Evolutionary conservation across 768 basidiomycete genomes (phyloP).

Genomic region (Leucocoprinus birnbaumii): DNA sequence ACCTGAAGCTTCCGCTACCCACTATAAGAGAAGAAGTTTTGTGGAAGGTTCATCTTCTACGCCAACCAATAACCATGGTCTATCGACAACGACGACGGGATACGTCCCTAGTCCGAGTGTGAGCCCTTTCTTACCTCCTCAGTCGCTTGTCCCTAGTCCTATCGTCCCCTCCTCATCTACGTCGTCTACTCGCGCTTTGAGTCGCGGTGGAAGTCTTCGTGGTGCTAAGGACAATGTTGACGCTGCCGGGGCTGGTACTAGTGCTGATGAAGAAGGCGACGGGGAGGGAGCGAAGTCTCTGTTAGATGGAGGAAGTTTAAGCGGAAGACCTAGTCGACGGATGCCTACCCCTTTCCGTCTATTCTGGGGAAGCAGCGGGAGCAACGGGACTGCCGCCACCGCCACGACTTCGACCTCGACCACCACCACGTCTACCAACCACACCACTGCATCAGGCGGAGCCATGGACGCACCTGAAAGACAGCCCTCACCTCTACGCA

Average conservation of each 20-base stretch:
- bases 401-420: too few species aligned
- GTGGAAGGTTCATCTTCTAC: too few species aligned
- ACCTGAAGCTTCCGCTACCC: too few species aligned
- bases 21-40: too few species aligned
- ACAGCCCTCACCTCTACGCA: slow-evolving; percentile 7
- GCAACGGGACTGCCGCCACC: not conserved
- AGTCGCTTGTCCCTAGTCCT: not conserved
- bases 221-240: not conserved
- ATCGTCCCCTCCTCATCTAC: not conserved
- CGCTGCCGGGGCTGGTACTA: not conserved
- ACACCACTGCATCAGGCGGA: not conserved
- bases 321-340: slow-evolving; percentile 3
- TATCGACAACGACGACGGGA: not conserved
- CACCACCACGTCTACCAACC: too few species aligned
- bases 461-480: not conserved
- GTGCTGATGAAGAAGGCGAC: not conserved
- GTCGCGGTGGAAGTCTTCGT: not conserved
- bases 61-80: too few species aligned
- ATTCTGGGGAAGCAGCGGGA: not conserved
- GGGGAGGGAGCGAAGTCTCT: not conserved
- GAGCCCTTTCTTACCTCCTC: not conserved
- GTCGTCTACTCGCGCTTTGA: not conserved
- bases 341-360: not conserved
- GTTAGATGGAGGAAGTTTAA: not conserved
- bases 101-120: not conserved